Percentiles rank a stretch among this genome's conserved stretches.
Evolutionary conservation across 495 filamentous ascomycete genomes (phyloP).

Genomic region (Parathielavia appendiculata): DNA sequence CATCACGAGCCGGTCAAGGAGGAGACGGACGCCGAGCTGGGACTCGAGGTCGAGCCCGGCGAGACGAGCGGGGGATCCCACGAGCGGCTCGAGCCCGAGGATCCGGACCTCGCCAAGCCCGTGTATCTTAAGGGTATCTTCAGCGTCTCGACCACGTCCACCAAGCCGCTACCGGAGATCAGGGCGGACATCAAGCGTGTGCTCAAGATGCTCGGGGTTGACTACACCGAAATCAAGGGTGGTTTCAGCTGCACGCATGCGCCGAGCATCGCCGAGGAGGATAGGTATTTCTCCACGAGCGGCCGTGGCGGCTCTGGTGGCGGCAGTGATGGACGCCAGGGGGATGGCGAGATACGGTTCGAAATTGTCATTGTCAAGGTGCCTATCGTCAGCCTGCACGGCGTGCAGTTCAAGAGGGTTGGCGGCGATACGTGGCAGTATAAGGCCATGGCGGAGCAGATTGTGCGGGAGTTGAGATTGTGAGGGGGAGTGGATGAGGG

Average conservation of each 20-base stretch:
- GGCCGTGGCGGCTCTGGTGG: not conserved
- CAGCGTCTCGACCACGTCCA: slow-evolving; percentile 94
- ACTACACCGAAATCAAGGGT: slow-evolving; percentile 85
- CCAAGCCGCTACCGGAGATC: slow-evolving; percentile 78
- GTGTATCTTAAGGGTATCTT: slow-evolving; percentile 97
- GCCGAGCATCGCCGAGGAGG: slow-evolving; percentile 66
- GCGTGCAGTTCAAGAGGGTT: slow-evolving; percentile 97
- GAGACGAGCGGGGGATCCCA: slow-evolving; percentile 47
- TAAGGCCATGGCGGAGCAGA: slow-evolving; percentile 94
- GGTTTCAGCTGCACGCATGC: slow-evolving; percentile 85
- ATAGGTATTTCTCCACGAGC: slow-evolving; percentile 41
- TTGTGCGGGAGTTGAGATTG: slow-evolving; percentile 80
- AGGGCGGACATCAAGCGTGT: slow-evolving; percentile 89
- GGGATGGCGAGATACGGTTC: slow-evolving; percentile 69
- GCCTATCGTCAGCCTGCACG: slow-evolving; percentile 84
- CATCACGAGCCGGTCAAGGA: slow-evolving; percentile 70
- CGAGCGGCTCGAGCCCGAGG: slow-evolving; percentile 46
- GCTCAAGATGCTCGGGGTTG: slow-evolving; percentile 78
- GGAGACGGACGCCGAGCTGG: slow-evolving; percentile 65
- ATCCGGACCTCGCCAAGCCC: slow-evolving; percentile 70
- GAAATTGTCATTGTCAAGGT: slow-evolving; percentile 99
- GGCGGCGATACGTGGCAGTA: slow-evolving; percentile 97
- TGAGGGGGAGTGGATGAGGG: not conserved
- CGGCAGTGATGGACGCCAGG: slow-evolving; percentile 15
- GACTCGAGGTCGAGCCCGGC: slow-evolving; percentile 25